phyloP scores from a whole-genome alignment of 306 rosid genomes.

The Trichosanthes cucumerina region DNA sequence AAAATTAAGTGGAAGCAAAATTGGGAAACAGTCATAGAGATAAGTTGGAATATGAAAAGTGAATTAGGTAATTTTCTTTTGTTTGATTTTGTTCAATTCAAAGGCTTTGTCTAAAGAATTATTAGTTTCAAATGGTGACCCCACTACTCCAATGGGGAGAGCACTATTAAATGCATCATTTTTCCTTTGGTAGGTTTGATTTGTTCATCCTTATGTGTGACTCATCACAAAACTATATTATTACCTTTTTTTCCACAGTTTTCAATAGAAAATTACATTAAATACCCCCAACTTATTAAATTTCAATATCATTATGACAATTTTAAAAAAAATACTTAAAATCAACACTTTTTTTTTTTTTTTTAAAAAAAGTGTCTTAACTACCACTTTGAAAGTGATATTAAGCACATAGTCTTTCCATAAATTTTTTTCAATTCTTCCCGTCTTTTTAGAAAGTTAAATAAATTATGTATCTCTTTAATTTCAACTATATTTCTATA shows the following conservation, averaged over 20 bases:
- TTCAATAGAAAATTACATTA: background rate
- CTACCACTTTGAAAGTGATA: background rate
- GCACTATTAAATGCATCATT: background rate
- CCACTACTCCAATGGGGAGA: background rate
- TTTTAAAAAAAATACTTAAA: background rate
- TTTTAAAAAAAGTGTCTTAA: background rate
- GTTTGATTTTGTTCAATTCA: conserved; percentile 25
- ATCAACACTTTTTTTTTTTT: no score
- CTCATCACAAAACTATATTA: background rate
- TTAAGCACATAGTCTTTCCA: background rate
- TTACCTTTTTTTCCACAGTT: background rate
- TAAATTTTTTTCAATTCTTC: background rate
- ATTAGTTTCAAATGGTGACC: conserved; percentile 1
- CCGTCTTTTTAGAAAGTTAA: no score
- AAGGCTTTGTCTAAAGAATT: conserved; percentile 2
- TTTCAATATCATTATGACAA: background rate
- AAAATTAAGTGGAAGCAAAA: background rate
- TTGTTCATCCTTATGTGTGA: background rate
- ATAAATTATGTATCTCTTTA: background rate
- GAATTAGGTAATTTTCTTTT: conserved; percentile 39
- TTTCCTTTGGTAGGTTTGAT: conserved; percentile 29
- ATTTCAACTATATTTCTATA: background rate
- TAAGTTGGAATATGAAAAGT: conserved; percentile 12
- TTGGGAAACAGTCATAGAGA: conserved; percentile 2
- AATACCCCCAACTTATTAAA: background rate